Evolutionary conservation across 331 rosid species (phyloP).

Genomic region (Malus hybrid): DNA sequence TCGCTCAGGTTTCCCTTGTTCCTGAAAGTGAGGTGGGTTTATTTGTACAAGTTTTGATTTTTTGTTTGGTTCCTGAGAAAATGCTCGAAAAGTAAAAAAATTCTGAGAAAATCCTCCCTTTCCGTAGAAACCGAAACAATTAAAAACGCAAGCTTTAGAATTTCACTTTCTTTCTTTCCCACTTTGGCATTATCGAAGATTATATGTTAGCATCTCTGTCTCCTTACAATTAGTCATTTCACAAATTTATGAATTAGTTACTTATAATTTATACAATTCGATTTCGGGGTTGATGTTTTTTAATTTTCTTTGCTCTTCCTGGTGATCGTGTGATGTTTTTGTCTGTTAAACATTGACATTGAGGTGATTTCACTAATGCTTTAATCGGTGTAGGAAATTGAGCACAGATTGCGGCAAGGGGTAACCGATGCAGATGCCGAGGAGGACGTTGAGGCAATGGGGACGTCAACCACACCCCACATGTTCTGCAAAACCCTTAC

Average conservation of each 20-base stretch:
- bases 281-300: neutral
- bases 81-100: neutral
- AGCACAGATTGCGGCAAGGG: conserved; percentile 43
- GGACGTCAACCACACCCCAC: conserved; percentile 78
- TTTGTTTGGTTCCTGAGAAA: conserved; percentile 11
- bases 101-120: neutral
- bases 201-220: neutral
- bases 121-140: neutral
- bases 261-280: neutral
- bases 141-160: neutral
- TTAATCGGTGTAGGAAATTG: conserved; percentile 37
- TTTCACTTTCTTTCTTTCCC: neutral
- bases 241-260: neutral
- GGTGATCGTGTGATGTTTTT: neutral
- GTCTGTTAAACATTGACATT: neutral
- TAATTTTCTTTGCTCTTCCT: neutral
- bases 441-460: conserved; percentile 56
- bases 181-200: neutral
- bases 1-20: conserved; percentile 70
- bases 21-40: conserved; percentile 87
- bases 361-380: neutral
- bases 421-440: conserved; percentile 51
- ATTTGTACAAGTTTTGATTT: neutral
- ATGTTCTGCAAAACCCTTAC: conserved; percentile 99
- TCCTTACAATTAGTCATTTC: neutral